A percentile compares a stretch with the other conserved stretches of the same genome.
These are phyloP conservation scores for Biscogniauxia marginata DNA, from an alignment of 2,329 filamentous ascomycete genomes.

Conservation along the genomic window DNA sequence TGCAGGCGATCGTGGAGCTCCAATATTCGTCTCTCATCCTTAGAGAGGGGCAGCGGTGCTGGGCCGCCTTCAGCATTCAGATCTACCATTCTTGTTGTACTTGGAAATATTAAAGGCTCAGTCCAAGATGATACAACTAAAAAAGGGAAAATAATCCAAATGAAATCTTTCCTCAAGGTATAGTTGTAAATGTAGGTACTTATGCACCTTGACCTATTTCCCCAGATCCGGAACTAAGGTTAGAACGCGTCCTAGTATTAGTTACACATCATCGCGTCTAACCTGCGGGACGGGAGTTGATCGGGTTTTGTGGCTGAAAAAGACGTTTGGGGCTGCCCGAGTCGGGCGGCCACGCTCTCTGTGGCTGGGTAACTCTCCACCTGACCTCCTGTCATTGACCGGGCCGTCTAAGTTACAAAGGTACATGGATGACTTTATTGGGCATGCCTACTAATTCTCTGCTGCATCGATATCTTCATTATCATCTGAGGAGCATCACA, in stretches of 20 bases:
- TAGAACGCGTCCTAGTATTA: neutral
- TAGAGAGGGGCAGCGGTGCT: conserved; percentile 55
- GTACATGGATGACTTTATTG: too few species aligned
- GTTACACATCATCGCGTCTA: too few species aligned
- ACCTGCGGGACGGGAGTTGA: too few species aligned
- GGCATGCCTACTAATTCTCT: too few species aligned
- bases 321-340: too few species aligned
- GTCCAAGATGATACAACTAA: too few species aligned
- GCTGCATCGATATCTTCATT: too few species aligned
- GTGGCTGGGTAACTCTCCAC: neutral
- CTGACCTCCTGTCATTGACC: too few species aligned
- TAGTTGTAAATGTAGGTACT: neutral
- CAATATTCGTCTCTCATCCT: conserved; percentile 64
- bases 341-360: neutral
- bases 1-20: conserved; percentile 70
- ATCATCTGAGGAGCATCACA: neutral
- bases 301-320: neutral
- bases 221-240: neutral
- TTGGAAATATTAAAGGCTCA: too few species aligned
- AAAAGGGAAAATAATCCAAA: too few species aligned
- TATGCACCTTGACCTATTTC: neutral
- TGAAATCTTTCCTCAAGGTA: too few species aligned
- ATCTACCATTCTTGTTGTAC: conserved; percentile 21
- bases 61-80: conserved; percentile 32
- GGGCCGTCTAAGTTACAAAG: neutral